Evolutionary conservation across 2,329 filamentous ascomycete genomes (phyloP), one percentile per base, ranked within the genome.

Genomic region (Penicillium sp.): DNA sequence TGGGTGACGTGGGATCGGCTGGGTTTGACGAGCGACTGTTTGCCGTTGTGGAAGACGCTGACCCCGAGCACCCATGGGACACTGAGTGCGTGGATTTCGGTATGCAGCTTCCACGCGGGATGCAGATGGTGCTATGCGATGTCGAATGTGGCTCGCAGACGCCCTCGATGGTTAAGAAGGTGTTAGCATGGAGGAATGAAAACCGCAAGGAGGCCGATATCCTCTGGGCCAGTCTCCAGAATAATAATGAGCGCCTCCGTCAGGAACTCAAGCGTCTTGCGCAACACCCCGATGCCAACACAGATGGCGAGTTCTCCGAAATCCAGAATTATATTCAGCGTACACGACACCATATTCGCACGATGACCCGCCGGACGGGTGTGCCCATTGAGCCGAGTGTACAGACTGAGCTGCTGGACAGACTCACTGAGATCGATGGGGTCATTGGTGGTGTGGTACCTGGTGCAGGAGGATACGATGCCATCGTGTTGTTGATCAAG

Each of bases 71-170:
- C 4, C 76, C 77, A 25, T 99, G 95, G 95, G 93, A 98, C 67
- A 88, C 87, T 0, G 86, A 92, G 67, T 87, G 96, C 49, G 76
- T 78, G 31, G 89, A 91, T 67, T 85, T 88, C 5, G 84, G 81
- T 16, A 86, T 93, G 52, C 83, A 81, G 59, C 81, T 98, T 57
- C 93, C 93, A 0, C 68, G 74, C 1, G 91, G 91, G 0, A 78
- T 96, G 64, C 84, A 89, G 25, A 81, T 98, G 64, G 85, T 96
- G 59, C 95, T 99, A 88, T 96, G 92, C 70, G 95, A 99, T 71
- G 95, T 99, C 7, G 91, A 96, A 72, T 96, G 93, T 71, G 95
- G 95, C 31, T 93, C 89, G 49, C 86, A 96, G 78, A 98, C 93
- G 8, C 93, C 96, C 0, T 85, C 92, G 14, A 98, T 99, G 95